Evolutionary conservation across 805 yeast species (phyloP).

Genomic region (Isabelozyma rhagii): DNA sequence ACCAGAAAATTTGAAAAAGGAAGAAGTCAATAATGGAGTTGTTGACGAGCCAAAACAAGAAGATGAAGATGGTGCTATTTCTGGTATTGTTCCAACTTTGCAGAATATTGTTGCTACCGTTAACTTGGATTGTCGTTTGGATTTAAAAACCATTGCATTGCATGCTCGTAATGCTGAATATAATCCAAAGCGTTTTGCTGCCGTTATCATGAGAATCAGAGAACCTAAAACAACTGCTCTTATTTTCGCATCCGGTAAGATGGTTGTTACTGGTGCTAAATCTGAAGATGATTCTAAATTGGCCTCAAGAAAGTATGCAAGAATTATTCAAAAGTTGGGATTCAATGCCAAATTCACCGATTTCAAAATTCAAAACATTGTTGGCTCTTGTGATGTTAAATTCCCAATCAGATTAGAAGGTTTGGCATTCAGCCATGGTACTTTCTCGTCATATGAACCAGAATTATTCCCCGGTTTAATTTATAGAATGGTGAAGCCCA

Average conservation of each 20-base stretch:
- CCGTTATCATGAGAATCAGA: conserved; percentile 98
- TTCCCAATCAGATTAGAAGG: conserved; percentile 98
- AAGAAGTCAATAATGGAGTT: conserved; percentile 12
- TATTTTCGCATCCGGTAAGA: conserved; percentile 97
- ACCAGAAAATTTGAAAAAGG: conserved; percentile 11
- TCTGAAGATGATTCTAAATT: conserved; percentile 98
- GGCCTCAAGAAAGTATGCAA: conserved; percentile 95
- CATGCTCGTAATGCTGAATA: conserved; percentile 99
- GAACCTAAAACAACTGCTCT: conserved; percentile 98
- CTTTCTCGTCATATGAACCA: conserved; percentile 98
- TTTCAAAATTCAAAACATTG: conserved; percentile 96
- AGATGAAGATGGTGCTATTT: conserved; percentile 70
- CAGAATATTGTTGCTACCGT: conserved; percentile 98
- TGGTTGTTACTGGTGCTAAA: conserved; percentile 99
- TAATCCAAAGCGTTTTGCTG: conserved; percentile 98
- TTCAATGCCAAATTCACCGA: conserved; percentile 97
- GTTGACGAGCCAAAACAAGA: conserved; percentile 38
- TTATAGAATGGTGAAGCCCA: conserved; percentile 99
- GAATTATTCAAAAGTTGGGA: conserved; percentile 96
- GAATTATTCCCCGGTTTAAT: conserved; percentile 97
- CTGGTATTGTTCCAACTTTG: conserved; percentile 94
- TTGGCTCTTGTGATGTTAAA: conserved; percentile 97
- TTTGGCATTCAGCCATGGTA: conserved; percentile 95
- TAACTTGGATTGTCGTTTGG: conserved; percentile 91
- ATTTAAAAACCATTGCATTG: conserved; percentile 92